These are phyloP conservation scores for Exophiala sideris DNA, from an alignment of 2,329 filamentous ascomycete species.

Conservation along the genomic window DNA sequence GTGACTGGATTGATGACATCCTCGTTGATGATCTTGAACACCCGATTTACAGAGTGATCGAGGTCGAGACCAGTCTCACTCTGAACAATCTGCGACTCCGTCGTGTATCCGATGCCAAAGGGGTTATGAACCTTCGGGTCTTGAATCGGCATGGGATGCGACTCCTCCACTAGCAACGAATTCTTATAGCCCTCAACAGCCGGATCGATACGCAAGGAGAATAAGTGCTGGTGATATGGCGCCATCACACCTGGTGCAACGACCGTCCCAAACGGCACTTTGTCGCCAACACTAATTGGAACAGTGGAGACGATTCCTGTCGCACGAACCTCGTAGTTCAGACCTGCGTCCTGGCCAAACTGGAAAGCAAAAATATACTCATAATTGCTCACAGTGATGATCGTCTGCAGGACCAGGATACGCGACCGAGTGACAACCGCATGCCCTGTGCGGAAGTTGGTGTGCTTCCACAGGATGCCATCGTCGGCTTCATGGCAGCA, in stretches of 20 bases:
- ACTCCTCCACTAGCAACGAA: conserved; percentile 52
- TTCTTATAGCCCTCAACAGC: conserved; percentile 39
- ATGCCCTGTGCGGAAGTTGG: conserved; percentile 37
- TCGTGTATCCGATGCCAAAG: conserved; percentile 50
- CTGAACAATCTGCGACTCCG: conserved; percentile 45
- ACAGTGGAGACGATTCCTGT: conserved; percentile 46
- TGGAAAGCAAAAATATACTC: conserved; percentile 46
- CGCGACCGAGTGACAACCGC: conserved; percentile 35
- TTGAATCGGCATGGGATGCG: conserved; percentile 58
- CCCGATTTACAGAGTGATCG: conserved; percentile 46
- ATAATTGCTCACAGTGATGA: conserved; percentile 44
- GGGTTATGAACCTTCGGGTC: conserved; percentile 47
- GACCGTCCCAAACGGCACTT: conserved; percentile 38
- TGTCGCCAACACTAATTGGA: conserved; percentile 36
- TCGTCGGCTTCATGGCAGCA: conserved; percentile 43
- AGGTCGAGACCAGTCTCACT: conserved; percentile 48
- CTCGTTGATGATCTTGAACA: conserved; percentile 58
- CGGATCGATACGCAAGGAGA: conserved; percentile 45
- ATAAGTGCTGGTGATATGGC: conserved; percentile 45
- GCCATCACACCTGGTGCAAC: conserved; percentile 43
- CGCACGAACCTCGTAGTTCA: conserved; percentile 43
- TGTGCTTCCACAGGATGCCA: conserved; percentile 42
- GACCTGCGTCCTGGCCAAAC: conserved; percentile 40
- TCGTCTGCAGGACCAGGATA: conserved; percentile 37
- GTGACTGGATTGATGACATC: conserved; percentile 53